Base-by-base conservation (phyloP, 1,139 yeast species). In the Yamadazyma aaseri region DNA sequence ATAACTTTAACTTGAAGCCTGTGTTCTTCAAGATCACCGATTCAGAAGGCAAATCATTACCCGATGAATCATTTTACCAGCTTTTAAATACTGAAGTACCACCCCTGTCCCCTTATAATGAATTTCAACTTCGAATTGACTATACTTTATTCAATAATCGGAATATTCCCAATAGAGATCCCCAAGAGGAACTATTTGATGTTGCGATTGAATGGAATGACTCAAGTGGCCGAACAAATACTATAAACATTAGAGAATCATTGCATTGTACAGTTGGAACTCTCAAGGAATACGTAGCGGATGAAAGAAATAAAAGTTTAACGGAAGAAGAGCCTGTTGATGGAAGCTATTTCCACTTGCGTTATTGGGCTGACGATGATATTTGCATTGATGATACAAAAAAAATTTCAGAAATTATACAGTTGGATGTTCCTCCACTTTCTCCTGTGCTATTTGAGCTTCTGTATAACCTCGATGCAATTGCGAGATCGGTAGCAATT, bases 371-470 rank as follows among this genome's bases (percentile, higher is more conserved):
- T 8, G 24, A 41, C 26, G 40, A 45, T 2, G 46, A 45, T 10
- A 18, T 31, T 2, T 29, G 44, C 6, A 18, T 28, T 4, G 49
- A 52, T 29, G 47, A 54, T 17, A 31, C 39, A 3, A 11, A 30
- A 17, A 39, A 36, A 1, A 33, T 60, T 6, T 32, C 47, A 4
- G 52, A 53, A 9, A 40, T 56, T 0, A 33, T 64, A 9, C 35
- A 39, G 13, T 40, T 65, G 10, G 71, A 64, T 39, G 65, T 63
- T 2, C 37, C 55, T 1, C 71, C 71, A 2, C 38, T 47, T 14
- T 23, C 26, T 3, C 49, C 56, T 2, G 50, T 58, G 1, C 26
- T 38, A 8, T 48, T 61, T 29, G 45, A 42, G 24, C 25, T 45
- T 4, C 41, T 37, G 41, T 46, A 42, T 29, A 35, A 40, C 17